These are phyloP conservation scores for Kuraishia capsulata DNA, from an alignment of 805 yeast species.

Conservation along the genomic window DNA sequence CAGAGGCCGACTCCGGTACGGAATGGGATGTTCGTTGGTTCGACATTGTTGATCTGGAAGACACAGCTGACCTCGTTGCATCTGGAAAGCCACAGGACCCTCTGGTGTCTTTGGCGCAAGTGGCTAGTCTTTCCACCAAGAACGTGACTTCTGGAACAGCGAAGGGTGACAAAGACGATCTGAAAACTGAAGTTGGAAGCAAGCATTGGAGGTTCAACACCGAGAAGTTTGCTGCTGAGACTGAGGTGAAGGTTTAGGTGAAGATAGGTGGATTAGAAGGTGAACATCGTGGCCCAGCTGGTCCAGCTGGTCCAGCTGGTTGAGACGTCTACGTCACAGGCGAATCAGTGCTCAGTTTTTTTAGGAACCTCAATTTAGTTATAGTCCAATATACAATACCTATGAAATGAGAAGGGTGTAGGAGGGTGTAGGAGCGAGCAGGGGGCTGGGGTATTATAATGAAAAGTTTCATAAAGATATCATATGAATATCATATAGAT, in stretches of 20 bases:
- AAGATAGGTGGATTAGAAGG: too few species aligned
- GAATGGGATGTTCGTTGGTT: conserved; percentile 85
- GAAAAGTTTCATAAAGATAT: too few species aligned
- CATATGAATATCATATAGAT: too few species aligned
- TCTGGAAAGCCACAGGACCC: conserved; percentile 26
- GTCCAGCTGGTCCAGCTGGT: too few species aligned
- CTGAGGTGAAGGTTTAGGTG: conserved; percentile 38
- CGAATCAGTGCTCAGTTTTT: too few species aligned
- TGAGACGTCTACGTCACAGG: too few species aligned
- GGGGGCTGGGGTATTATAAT: too few species aligned
- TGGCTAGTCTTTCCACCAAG: conserved; percentile 48
- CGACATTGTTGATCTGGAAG: conserved; percentile 32
- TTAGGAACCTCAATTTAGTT: too few species aligned
- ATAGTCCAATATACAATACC: too few species aligned
- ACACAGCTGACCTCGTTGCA: conserved; percentile 13
- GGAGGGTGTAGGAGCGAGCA: too few species aligned
- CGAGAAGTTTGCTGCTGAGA: conserved; percentile 46
- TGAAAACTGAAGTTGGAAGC: conserved; percentile 26
- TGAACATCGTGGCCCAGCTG: too few species aligned
- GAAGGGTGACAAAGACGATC: conserved; percentile 46
- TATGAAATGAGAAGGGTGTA: too few species aligned
- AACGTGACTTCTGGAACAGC: conserved; percentile 63
- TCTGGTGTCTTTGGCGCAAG: conserved; percentile 29
- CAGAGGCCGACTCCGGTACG: conserved; percentile 55
- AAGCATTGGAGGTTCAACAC: conserved; percentile 65